A percentile compares a stretch with the other conserved stretches of the same genome.
Evolutionary conservation across 768 basidiomycete species (phyloP).

Genomic region (Amanita muscaria): DNA sequence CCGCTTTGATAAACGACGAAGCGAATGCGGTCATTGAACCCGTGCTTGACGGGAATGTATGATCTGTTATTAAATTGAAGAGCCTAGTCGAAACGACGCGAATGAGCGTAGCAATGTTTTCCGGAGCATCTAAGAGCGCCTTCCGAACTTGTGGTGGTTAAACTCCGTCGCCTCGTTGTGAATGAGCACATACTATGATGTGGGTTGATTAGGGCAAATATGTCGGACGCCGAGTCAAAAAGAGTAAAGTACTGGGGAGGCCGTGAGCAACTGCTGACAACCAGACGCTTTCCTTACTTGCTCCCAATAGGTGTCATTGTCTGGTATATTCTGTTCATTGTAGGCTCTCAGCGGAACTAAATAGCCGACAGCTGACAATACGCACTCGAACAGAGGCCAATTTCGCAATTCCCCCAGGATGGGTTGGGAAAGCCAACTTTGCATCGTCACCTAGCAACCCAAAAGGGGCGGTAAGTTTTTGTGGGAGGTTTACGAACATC

Average conservation of each 20-base stretch:
- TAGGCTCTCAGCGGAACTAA: too few relatives aligned
- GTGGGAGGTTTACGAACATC: slow-evolving; percentile 69
- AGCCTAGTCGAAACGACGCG: slow-evolving; percentile 58
- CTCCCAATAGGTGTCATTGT: slow-evolving; percentile 81
- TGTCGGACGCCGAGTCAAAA: slow-evolving; percentile 86
- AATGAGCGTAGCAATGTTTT: slow-evolving; percentile 80
- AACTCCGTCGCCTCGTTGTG: slow-evolving; percentile 3
- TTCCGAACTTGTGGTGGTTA: slow-evolving; percentile 53
- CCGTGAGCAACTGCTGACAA: neutral
- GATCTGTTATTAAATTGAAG: slow-evolving; percentile 68
- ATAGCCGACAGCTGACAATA: slow-evolving; percentile 10
- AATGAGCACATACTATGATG: slow-evolving; percentile 60
- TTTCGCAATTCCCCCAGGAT: slow-evolving; percentile 71
- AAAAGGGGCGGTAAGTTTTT: slow-evolving; percentile 65
- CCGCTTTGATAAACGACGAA: slow-evolving; percentile 58
- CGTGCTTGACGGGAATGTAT: slow-evolving; percentile 64
- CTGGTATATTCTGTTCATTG: slow-evolving; percentile 56
- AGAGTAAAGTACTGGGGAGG: slow-evolving; percentile 60
- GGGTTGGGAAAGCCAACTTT: slow-evolving; percentile 82
- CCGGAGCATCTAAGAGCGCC: slow-evolving; percentile 72
- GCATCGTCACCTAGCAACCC: slow-evolving; percentile 79
- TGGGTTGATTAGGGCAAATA: slow-evolving; percentile 81
- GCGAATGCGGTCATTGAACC: slow-evolving; percentile 59
- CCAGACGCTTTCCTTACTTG: slow-evolving; percentile 44
- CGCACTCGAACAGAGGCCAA: slow-evolving; percentile 66